These are phyloP conservation scores for Leishmania aethiopica DNA, from an alignment of 208 protist species.

Conservation along the genomic window DNA sequence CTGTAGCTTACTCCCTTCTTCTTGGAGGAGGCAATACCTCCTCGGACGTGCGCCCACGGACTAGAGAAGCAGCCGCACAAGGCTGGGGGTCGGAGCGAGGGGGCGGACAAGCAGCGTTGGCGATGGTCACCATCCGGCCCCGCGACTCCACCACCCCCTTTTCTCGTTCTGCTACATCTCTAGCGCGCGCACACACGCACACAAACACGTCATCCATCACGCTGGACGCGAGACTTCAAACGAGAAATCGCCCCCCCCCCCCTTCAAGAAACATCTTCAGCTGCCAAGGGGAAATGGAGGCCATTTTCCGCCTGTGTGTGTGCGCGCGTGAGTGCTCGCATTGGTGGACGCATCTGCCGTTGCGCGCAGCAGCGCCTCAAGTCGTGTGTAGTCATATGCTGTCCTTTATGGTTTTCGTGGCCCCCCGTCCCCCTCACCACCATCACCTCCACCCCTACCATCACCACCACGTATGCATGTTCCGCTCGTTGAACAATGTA, in stretches of 20 bases:
- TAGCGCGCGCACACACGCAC: neutral
- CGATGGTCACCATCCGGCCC: neutral
- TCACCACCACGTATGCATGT: too few relatives aligned
- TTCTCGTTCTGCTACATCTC: neutral
- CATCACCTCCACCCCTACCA: neutral
- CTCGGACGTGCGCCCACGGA: neutral
- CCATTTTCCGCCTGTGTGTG: neutral
- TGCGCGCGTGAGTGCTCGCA: neutral
- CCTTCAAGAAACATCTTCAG: neutral
- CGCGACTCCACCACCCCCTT: neutral
- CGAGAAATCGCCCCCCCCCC: neutral
- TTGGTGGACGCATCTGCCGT: neutral
- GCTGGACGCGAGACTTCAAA: neutral
- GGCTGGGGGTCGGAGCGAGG: neutral
- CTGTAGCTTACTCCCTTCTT: conserved; percentile 14
- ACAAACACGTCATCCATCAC: neutral
- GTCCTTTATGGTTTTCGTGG: neutral
- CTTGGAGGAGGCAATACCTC: neutral
- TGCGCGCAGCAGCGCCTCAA: neutral
- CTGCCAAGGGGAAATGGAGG: neutral
- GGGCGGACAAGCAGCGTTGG: neutral
- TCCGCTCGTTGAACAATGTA: neutral
- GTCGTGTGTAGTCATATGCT: neutral
- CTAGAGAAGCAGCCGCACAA: neutral
- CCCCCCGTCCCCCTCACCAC: neutral